Evolutionary conservation across 768 basidiomycete species (phyloP).

Genomic region (Tylopilus plumbeoviolaceoides): DNA sequence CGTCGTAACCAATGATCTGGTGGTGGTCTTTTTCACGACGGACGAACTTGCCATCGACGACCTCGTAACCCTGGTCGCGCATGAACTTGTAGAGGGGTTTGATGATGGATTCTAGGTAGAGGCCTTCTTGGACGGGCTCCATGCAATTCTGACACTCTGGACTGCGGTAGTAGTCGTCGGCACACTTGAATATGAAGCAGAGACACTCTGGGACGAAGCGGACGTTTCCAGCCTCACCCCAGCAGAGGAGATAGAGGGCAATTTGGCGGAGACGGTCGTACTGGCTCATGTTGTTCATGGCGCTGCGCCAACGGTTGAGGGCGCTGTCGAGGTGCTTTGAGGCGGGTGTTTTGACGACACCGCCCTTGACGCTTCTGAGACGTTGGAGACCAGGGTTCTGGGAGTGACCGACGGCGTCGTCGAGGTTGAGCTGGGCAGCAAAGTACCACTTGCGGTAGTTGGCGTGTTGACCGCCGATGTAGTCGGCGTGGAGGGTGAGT

Average conservation of each 20-base stretch:
- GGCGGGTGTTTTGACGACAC: conserved; percentile 45
- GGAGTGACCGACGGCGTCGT: conserved; percentile 94
- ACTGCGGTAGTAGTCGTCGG: conserved; percentile 98
- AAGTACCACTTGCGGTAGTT: conserved; percentile 99
- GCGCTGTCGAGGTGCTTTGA: conserved; percentile 91
- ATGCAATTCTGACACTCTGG: conserved; percentile 94
- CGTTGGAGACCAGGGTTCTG: conserved; percentile 92
- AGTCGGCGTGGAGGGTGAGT: conserved; percentile 95
- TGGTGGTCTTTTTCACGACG: conserved; percentile 92
- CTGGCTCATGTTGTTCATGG: conserved; percentile 99
- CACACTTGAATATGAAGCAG: conserved; percentile 99
- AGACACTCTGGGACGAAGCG: conserved; percentile 95
- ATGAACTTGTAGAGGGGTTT: conserved; percentile 96
- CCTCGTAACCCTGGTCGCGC: conserved; percentile 96
- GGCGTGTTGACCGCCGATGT: conserved; percentile 97
- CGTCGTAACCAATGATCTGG: conserved; percentile 97
- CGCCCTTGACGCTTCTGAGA: conserved; percentile 74
- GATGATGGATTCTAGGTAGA: conserved; percentile 87
- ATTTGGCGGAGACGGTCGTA: conserved; percentile 97
- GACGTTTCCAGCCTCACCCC: conserved; percentile 98
- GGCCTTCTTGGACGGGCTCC: conserved; percentile 91
- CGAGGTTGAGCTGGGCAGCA: conserved; percentile 97
- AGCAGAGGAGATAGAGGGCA: conserved; percentile 92
- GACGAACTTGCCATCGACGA: conserved; percentile 91
- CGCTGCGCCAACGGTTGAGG: conserved; percentile 91